A percentile compares a stretch with the other conserved stretches of the same genome.
Evolutionary conservation across 2,329 filamentous ascomycete species (phyloP).

Genomic region (Claviceps capensis): DNA sequence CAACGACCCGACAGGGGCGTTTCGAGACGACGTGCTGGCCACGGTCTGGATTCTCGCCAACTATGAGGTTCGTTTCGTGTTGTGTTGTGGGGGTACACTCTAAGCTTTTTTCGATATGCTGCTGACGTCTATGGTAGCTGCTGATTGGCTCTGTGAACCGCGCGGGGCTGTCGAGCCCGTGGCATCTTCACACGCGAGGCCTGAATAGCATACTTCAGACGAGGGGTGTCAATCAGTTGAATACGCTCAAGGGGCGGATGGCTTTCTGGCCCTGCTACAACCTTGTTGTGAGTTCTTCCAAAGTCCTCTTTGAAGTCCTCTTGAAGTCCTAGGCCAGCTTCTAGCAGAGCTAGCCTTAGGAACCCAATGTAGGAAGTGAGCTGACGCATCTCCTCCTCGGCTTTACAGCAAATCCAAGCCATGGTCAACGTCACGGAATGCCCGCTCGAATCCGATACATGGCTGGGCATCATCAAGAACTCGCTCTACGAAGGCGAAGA

Average conservation of each 20-base stretch:
- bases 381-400: too few relatives aligned
- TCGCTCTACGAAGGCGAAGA: conserved; percentile 14
- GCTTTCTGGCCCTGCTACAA: conserved; percentile 26
- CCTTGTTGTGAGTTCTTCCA: conserved; percentile 19
- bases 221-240: conserved; percentile 16
- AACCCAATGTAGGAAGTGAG: too few relatives aligned
- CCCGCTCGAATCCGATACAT: conserved; percentile 22
- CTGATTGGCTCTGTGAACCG: conserved; percentile 23
- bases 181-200: conserved; percentile 24
- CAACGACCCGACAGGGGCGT: conserved; percentile 13
- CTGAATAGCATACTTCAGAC: conserved; percentile 23
- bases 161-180: conserved; percentile 16
- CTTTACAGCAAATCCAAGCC: conserved; percentile 23
- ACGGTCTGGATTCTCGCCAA: conserved; percentile 27
- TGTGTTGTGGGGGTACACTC: not conserved
- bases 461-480: conserved; percentile 19
- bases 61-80: conserved; percentile 19
- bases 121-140: conserved; percentile 12
- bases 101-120: too few relatives aligned
- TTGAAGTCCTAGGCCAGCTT: too few relatives aligned
- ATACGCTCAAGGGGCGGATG: conserved; percentile 12
- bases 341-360: too few relatives aligned
- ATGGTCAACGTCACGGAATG: conserved; percentile 18
- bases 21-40: conserved; percentile 23
- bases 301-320: too few relatives aligned